These are phyloP conservation scores for Aspergillus glaucus DNA, from an alignment of 2,329 filamentous ascomycete species.

Conservation along the genomic window DNA sequence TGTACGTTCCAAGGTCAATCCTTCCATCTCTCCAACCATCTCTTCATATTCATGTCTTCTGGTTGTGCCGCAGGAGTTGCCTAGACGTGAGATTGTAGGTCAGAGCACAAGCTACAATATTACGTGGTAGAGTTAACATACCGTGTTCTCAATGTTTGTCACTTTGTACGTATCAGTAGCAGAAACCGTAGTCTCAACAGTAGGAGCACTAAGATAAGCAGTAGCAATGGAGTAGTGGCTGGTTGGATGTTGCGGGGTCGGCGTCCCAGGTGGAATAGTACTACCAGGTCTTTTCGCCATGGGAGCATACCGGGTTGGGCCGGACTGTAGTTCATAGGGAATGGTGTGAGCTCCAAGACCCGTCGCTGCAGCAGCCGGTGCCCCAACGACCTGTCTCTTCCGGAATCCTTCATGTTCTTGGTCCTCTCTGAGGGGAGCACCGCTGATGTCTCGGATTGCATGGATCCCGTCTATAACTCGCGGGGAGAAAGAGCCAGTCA, in stretches of 20 bases:
- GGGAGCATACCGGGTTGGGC: conserved; percentile 54
- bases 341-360: conserved; percentile 28
- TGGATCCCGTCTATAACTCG: conserved; percentile 27
- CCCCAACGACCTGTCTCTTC: conserved; percentile 24
- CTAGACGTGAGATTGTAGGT: conserved; percentile 29
- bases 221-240: conserved; percentile 50
- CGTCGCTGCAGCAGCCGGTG: not conserved
- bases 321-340: conserved; percentile 50
- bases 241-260: conserved; percentile 49
- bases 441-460: conserved; percentile 27
- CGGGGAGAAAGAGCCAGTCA: conserved; percentile 55
- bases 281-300: conserved; percentile 55
- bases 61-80: conserved; percentile 48
- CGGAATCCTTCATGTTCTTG: conserved; percentile 19
- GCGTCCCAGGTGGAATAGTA: conserved; percentile 50
- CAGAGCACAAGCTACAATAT: not conserved
- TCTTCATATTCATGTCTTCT: conserved; percentile 47
- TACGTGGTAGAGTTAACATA: conserved; percentile 31
- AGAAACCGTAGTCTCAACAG: conserved; percentile 46
- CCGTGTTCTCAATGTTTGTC: conserved; percentile 52
- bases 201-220: conserved; percentile 42
- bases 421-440: conserved; percentile 14
- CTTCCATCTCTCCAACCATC: conserved; percentile 54
- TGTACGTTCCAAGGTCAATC: conserved; percentile 36
- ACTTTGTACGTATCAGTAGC: conserved; percentile 46